Evolutionary conservation across 305 asterid genomes (phyloP), one percentile per base, ranked within the genome.

Genomic region (Salvia sclarea): DNA sequence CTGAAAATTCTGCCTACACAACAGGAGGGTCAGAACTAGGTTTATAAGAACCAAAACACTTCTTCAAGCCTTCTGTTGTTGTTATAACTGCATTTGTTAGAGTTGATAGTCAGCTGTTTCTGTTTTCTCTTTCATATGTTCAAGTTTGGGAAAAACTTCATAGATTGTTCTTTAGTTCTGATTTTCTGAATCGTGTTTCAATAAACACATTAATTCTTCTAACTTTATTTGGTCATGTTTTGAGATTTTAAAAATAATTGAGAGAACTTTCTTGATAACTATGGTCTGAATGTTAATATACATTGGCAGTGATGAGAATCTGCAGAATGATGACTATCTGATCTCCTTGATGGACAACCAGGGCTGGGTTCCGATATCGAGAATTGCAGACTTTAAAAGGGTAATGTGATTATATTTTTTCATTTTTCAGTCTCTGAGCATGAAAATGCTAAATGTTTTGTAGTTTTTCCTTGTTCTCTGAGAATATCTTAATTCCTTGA

Each of bases 351-450:
- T 94, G 99, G 96, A 94, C 74, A 76, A 72, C 72, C 85, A 87
- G 63, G 99, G 99, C 66, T 94, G 99, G 97, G 98, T 94, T 78
- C 84, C 84, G 3, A 72, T 91, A 62, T 82, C 95, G 25, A 69
- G 18, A 37, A 89, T 94, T 17, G 95, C 99, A 0, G 86, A 75
- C 64, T 94, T 94, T 72, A 85, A 85, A 63, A 86, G 87, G 95
- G 99, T 94, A 77, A 85, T 70, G 58, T 61, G 68, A 55, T 35
- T 49, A 20, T 24, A 37, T 21, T 61, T 63, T 21, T 64, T 52
- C 20, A 21, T 40, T 52, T 17, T 70, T 63, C 56, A 25, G 25
- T 66, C 57, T 0, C 21, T 50, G 56, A 31, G 33, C 48, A 41
- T 63, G 66, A 22, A 49, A 38, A 59, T 56, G 4, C 30, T 16